A percentile compares a stretch with the other conserved stretches of the same genome.
Evolutionary conservation across 1,284 basidiomycete species (phyloP).

Genomic region (Cerrena zonata): DNA sequence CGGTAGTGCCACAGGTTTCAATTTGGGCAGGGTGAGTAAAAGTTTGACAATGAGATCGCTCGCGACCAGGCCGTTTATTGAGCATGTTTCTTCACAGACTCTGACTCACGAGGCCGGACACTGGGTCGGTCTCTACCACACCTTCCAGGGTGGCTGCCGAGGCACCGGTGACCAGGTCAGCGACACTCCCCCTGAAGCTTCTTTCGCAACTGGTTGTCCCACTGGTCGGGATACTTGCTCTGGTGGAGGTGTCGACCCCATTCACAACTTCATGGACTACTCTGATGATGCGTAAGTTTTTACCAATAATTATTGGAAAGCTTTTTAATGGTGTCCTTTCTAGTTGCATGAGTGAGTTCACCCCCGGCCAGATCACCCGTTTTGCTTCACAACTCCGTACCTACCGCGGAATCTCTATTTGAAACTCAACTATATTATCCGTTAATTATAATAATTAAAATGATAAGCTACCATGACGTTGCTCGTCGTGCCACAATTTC

Average conservation of each 20-base stretch:
- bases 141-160: constrained; percentile 53
- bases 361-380: constrained; percentile 38
- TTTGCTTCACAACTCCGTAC: constrained; percentile 38
- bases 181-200: constrained; percentile 46
- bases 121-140: constrained; percentile 56
- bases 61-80: background rate
- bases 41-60: background rate
- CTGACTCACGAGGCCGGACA: constrained; percentile 53
- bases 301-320: background rate
- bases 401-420: constrained; percentile 37
- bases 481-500: too few species aligned
- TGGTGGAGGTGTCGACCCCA: constrained; percentile 32
- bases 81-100: constrained; percentile 28
- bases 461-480: too few species aligned
- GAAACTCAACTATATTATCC: constrained; percentile 30
- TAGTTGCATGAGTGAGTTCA: constrained; percentile 45
- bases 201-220: constrained; percentile 41
- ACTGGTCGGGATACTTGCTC: constrained; percentile 43
- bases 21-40: constrained; percentile 35
- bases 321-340: background rate
- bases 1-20: constrained; percentile 39
- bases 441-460: too few species aligned
- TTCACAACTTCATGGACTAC: constrained; percentile 36
- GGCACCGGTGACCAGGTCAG: constrained; percentile 43
- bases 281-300: constrained; percentile 17